Evolutionary conservation across 2,329 filamentous ascomycete genomes (phyloP).

Genomic region (Coniochaeta sp.): DNA sequence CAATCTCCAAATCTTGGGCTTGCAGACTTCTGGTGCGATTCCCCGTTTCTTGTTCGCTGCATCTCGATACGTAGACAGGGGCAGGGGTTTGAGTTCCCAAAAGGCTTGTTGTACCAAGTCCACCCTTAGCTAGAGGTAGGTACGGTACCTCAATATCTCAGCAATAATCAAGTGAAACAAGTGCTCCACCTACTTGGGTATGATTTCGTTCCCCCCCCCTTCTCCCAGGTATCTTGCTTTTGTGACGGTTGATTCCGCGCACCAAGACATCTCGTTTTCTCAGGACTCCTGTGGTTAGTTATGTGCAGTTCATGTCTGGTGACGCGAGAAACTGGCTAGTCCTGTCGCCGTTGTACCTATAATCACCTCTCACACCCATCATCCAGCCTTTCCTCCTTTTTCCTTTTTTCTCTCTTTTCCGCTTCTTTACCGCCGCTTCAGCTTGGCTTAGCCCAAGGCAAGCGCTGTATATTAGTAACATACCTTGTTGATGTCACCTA

Average conservation of each 20-base stretch:
- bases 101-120: too few species aligned
- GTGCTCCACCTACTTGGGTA: too few species aligned
- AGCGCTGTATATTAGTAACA: neutral
- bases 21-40: neutral
- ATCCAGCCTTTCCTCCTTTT: neutral
- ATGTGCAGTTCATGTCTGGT: neutral
- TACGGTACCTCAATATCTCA: too few species aligned
- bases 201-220: too few species aligned
- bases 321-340: neutral
- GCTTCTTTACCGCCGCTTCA: neutral
- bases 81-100: neutral
- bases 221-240: too few species aligned
- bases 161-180: too few species aligned
- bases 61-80: neutral
- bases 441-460: neutral
- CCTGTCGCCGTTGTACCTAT: neutral
- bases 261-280: too few species aligned
- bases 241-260: too few species aligned
- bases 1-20: slow-evolving; percentile 1
- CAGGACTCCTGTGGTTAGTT: too few species aligned
- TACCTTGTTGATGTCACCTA: neutral
- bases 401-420: neutral
- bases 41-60: neutral
- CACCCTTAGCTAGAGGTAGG: too few species aligned
- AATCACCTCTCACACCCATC: neutral